These are phyloP conservation scores for Aspergillus sp. DNA, from an alignment of 2,329 filamentous ascomycete species.

Conservation along the genomic window DNA sequence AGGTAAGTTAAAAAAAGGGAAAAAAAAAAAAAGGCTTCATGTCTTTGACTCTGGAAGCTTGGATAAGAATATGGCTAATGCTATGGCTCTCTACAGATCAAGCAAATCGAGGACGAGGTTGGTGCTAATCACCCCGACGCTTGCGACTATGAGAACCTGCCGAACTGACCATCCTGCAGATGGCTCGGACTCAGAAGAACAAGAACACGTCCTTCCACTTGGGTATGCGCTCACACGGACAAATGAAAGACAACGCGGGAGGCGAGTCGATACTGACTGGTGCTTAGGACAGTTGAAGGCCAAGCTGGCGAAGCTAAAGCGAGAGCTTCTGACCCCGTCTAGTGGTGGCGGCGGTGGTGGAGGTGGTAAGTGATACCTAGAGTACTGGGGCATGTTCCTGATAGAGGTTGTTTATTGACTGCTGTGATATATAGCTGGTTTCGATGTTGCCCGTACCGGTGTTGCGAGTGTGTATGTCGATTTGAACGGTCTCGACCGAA, in stretches of 20 bases:
- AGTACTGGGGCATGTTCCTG: too few relatives aligned
- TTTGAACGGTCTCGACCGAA: background rate
- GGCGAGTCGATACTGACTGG: constrained; percentile 11
- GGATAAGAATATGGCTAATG: constrained; percentile 19
- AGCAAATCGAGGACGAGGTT: constrained; percentile 92
- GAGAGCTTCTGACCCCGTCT: constrained; percentile 80
- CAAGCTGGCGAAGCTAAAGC: constrained; percentile 95
- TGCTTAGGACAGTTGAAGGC: constrained; percentile 74
- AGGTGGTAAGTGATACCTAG: constrained; percentile 42
- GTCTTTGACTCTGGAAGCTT: too few relatives aligned
- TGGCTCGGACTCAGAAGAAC: constrained; percentile 96
- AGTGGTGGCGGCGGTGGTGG: constrained; percentile 74
- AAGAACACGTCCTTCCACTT: constrained; percentile 91
- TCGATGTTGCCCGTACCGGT: constrained; percentile 95
- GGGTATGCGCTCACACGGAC: constrained; percentile 40
- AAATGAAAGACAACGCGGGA: background rate
- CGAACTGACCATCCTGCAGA: constrained; percentile 44
- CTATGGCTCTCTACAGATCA: constrained; percentile 57
- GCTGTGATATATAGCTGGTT: constrained; percentile 52
- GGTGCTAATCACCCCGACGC: constrained; percentile 24
- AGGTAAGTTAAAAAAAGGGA: constrained; percentile 52
- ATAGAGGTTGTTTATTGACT: too few relatives aligned
- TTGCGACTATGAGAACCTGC: constrained; percentile 1
- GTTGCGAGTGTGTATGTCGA: constrained; percentile 71
- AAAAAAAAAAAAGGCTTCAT: background rate